Base-by-base conservation (phyloP, 2,329 filamentous ascomycete genomes). In the Drechslera avenae region DNA sequence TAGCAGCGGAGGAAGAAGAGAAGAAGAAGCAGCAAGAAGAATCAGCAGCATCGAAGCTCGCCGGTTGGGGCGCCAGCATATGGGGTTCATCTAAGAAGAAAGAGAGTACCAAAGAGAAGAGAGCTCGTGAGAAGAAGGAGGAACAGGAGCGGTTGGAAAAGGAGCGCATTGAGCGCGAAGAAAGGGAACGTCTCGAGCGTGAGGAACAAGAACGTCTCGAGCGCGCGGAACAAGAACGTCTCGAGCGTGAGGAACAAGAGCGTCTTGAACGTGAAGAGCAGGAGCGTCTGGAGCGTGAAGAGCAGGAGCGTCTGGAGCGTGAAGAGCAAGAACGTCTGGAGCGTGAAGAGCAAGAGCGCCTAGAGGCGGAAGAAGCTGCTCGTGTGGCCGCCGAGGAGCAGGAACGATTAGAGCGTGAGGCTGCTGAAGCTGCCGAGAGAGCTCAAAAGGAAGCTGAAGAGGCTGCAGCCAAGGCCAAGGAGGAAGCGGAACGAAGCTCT, bases 1-100 rank as follows among this genome's bases (percentile, higher is more conserved):
- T 42, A 2, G 67, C 41, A 56, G 62, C 72, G 62, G 65, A 50
- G 17, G 58, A 57, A 13, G 52, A 54, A 14, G 28, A 42, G 41
- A 62, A 51, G 39, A 57, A 59, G 40, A 62, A 60, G 39, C 52
- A 59, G 14, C 68, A 59, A 58, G 60, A 59, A 28, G 54, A 60
- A 31, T 54, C 48, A 6, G 55, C 52, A 41, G 53, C 54, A 16
- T 50, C 56, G 54, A 67, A 73, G 67, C 73, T 68, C 63, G 54
- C 58, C 26, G 63, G 61, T 2, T 67, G 64, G 64, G 68, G 62
- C 19, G 55, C 61, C 28, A 62, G 58, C 28, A 56, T 64, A 16
- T 64, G 54, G 55, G 59, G 60, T 12, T 59, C 59, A 4, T 62
- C 71, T 64, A 68, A 64, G 53, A 79, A 82, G 57, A 74, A 69